Percentiles rank a stretch among this genome's conserved stretches.
Evolutionary conservation across 2,329 filamentous ascomycete genomes (phyloP).

Genomic region (Tolypocladium capitatum): DNA sequence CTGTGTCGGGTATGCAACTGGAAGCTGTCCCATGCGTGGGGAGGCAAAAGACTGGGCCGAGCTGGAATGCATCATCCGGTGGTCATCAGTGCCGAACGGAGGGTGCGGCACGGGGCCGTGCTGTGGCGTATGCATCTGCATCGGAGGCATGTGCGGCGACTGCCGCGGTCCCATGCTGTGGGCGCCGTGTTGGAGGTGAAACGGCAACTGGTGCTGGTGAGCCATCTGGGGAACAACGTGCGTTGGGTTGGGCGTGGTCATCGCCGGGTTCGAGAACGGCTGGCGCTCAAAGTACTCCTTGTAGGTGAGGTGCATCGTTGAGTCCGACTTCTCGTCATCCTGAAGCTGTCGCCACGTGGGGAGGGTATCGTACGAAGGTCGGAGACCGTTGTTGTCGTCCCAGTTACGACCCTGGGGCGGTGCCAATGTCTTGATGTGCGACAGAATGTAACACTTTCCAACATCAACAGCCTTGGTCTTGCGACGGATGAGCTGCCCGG

Average conservation of each 20-base stretch:
- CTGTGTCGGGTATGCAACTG: conserved; percentile 58
- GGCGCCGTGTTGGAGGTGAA: conserved; percentile 65
- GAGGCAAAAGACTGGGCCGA: conserved; percentile 78
- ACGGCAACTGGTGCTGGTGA: conserved; percentile 73
- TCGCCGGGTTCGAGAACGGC: conserved; percentile 39
- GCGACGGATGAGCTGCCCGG: conserved; percentile 47
- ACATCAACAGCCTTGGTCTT: conserved; percentile 61
- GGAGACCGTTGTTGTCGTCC: conserved; percentile 68
- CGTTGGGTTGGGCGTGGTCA: conserved; percentile 55
- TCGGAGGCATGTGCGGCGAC: conserved; percentile 63
- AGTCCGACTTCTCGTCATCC: conserved; percentile 57
- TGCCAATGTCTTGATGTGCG: conserved; percentile 39
- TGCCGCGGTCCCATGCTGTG: conserved; percentile 55
- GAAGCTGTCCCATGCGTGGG: conserved; percentile 59
- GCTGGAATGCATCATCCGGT: conserved; percentile 78
- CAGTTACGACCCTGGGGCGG: conserved; percentile 47
- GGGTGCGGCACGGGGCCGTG: conserved; percentile 53
- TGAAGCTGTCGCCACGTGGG: conserved; percentile 70
- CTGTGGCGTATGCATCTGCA: conserved; percentile 63
- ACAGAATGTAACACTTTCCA: conserved; percentile 49
- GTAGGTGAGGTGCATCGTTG: conserved; percentile 55
- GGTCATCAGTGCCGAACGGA: conserved; percentile 64
- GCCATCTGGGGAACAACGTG: conserved; percentile 60
- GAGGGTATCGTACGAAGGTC: conserved; percentile 68
- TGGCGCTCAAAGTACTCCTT: conserved; percentile 66